Conservation (phyloP, 225 moss, liverwort and hornwort species). For the Rhytidiadelphus loreus region DNA sequence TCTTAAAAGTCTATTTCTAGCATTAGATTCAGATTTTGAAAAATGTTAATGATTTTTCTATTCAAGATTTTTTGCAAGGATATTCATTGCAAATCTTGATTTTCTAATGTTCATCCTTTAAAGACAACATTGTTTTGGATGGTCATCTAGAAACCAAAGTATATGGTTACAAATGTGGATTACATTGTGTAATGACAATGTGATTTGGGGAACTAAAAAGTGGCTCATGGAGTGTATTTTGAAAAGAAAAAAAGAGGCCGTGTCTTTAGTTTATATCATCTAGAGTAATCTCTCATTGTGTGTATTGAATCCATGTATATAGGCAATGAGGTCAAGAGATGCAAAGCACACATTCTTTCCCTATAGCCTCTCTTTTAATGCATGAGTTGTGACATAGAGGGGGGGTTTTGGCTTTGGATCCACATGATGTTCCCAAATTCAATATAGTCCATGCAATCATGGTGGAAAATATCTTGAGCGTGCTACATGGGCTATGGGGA, state of each 20-base stretch:
- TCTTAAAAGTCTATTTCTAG: neutral
- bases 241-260: no score
- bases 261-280: neutral
- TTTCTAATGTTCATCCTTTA: neutral
- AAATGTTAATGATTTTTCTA: neutral
- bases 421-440: neutral
- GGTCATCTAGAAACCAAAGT: rapidly evolving
- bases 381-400: rapidly evolving
- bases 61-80: neutral
- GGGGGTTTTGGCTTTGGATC: neutral
- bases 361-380: neutral
- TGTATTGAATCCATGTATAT: neutral
- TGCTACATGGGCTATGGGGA: no score
- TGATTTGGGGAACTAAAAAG: neutral
- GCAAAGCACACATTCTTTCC: neutral
- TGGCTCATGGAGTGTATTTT: neutral
- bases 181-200: neutral
- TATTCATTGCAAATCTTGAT: neutral
- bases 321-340: neutral
- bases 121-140: rapidly evolving
- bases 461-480: no score
- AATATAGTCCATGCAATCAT: no score
- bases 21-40: neutral
- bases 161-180: neutral
- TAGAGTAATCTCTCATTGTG: neutral